phyloP scores from a whole-genome alignment of 495 filamentous ascomycete species.

The Aspergillus homomorphus region DNA sequence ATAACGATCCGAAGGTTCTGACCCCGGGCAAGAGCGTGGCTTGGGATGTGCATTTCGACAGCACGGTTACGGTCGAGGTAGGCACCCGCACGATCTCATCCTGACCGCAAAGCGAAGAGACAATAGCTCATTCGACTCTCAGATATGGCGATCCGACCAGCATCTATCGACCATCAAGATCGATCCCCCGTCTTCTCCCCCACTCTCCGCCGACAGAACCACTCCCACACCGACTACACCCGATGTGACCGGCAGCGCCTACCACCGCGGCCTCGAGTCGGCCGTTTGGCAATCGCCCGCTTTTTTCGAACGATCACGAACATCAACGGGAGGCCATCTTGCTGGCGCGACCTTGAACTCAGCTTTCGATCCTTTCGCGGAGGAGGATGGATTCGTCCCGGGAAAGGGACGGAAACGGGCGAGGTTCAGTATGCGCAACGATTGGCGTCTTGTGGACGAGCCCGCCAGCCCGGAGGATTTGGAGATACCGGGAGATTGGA shows the following conservation, averaged over 20 bases:
- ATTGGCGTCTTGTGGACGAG: constrained; percentile 70
- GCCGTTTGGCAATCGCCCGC: constrained; percentile 66
- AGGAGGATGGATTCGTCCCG: constrained; percentile 62
- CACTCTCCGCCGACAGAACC: constrained; percentile 16
- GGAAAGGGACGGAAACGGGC: constrained; percentile 68
- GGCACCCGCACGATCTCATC: neutral
- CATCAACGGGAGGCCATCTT: constrained; percentile 54
- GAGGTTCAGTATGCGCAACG: constrained; percentile 63
- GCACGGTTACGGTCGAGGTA: constrained; percentile 61
- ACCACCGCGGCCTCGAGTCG: constrained; percentile 7
- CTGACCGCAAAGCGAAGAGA: neutral
- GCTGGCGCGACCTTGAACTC: constrained; percentile 58
- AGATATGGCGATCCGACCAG: constrained; percentile 37
- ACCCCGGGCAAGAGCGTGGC: constrained; percentile 67
- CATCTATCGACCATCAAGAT: constrained; percentile 42
- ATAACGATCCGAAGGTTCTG: constrained; percentile 40
- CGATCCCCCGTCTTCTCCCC: constrained; percentile 36
- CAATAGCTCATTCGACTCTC: constrained; percentile 8
- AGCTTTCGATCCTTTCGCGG: constrained; percentile 64
- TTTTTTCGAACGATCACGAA: constrained; percentile 63
- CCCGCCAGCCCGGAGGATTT: constrained; percentile 61
- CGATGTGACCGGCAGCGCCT: constrained; percentile 6
- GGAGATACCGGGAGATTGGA: constrained; percentile 29
- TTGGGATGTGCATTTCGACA: constrained; percentile 67
- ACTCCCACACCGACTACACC: constrained; percentile 31